These are phyloP conservation scores for Pulveroboletus sp. DNA, from an alignment of 1,284 basidiomycete species.

Conservation along the genomic window DNA sequence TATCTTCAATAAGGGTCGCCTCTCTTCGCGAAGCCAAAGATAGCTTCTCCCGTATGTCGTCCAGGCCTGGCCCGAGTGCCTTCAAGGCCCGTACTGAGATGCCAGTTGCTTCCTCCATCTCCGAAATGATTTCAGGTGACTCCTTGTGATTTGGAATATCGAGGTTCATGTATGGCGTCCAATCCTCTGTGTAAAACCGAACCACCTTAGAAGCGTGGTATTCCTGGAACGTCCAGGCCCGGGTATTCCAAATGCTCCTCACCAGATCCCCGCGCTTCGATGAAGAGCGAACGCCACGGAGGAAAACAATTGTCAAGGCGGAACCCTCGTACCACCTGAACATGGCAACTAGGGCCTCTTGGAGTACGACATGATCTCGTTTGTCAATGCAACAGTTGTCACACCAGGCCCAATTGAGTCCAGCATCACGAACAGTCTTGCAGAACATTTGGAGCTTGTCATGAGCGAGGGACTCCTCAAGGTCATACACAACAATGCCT, in stretches of 20 bases:
- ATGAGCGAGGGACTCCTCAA: neutral
- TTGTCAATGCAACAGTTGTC: neutral
- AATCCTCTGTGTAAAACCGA: too few species aligned
- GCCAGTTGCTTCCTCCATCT: neutral
- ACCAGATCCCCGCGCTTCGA: neutral
- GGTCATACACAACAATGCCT: neutral
- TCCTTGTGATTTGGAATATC: too few species aligned
- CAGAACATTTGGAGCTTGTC: neutral
- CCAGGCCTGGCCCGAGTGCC: neutral
- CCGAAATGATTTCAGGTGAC: too few species aligned
- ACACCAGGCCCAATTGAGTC: neutral
- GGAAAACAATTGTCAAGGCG: neutral
- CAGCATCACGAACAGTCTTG: neutral
- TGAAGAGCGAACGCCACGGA: neutral
- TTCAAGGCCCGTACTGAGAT: neutral
- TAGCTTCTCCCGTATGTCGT: constrained; percentile 2
- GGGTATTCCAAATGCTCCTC: too few species aligned
- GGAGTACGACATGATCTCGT: neutral
- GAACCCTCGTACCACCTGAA: too few species aligned
- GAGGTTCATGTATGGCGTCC: too few species aligned
- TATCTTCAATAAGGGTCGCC: neutral
- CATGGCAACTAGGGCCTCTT: constrained; percentile 5
- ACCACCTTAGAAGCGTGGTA: too few species aligned
- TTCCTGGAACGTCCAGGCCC: too few species aligned
- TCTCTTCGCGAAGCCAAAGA: neutral